Evolutionary conservation across 1,284 basidiomycete species (phyloP), one percentile per base, ranked within the genome.

Genomic region (Austroboletus novae-zelandiae): DNA sequence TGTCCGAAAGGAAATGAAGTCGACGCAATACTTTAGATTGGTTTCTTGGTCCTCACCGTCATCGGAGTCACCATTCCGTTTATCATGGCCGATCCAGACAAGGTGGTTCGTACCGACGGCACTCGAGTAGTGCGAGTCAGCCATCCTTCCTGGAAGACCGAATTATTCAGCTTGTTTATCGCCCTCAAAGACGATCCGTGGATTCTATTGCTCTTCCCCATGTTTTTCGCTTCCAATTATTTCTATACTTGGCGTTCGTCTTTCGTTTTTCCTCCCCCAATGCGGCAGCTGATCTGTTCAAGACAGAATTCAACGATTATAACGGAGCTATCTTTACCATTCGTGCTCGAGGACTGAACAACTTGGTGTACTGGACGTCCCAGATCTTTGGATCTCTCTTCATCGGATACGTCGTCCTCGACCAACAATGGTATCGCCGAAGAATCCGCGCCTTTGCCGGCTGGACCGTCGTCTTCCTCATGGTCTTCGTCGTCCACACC

Each of bases 151-250:
- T 90, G 87, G 87, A 85, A 78, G 61, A 70, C 70, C 25, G 78
- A 81, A 58, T 71, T 81, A 43, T 69, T 70, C 50, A 75, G 73
- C 14, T 70, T 81, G 15, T 81, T 72, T 62, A 73, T 76, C 35
- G 75, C 81, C 3, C 65, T 85, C 43, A 71, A 61, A 55, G 79
- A 74, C 11, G 83, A 85, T 58, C 83, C 83, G 1, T 67, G 74
- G 65, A 76, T 85, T 49, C 43, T 84, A n/a, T 62, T 85, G 11
- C 69, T 85, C 23, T 83, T 84, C 69, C 83, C 83, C 9, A 81
- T 85, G 77, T 85, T 84, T 69, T 77, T 89, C 52, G 79, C 83
- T 5, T 83, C 82, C 41, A 89, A 89, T 64, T 90, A 85, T 78
- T 89, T 89, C 67, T 87, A 89, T 43, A 69, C 64, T 1, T 66